Evolutionary conservation across 768 basidiomycete species (phyloP), one percentile per base, ranked within the genome.

Genomic region (Russula foetens): DNA sequence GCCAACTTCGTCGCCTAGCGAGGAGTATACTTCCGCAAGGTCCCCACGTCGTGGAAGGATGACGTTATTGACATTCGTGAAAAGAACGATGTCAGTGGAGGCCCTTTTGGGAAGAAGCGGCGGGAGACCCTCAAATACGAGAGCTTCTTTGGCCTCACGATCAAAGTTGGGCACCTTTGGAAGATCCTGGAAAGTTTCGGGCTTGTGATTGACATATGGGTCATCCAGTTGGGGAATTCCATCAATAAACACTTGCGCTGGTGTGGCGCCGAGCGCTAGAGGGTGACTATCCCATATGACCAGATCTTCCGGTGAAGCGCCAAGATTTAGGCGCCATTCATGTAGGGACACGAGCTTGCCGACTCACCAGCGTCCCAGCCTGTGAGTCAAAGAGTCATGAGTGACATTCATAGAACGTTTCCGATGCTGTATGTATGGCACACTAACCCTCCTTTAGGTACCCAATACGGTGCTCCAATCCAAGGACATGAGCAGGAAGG

Each of bases 171-270:
- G 85, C 0, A 79, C 80, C 33, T 74, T 70, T 4, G 85, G 84
- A 1, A 73, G 72, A 8, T 73, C 63, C 66, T 92, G 89, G 62
- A 81, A 75, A 7, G 70, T 57, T 1, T 63, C 49, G 0, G 86
- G 82, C 68, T 95, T 93, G 52, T 72, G 49, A 41, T 77, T 69
- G 19, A 79, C 70, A 64, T 76, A 69, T 3, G 84, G 78, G 3
- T 72, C 67, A 47, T 74, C 67, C 2, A 87, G 66, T 67, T 95
- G 92, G 0, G 86, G 69, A 51, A 93, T 86, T 3, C 92, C 92
- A 67, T 95, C 92, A 61, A 93, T 89, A 77, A 85, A 95, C 28
- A 92, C 90, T 67, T 93, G 90, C 4, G 75, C 71, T 0, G 92
- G 92, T 1, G 90, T 92, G 0, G 91, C 86, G 23, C 90, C 91